These are phyloP conservation scores for Ophiosphaerella narmari DNA, from an alignment of 2,329 filamentous ascomycete species.

Conservation along the genomic window DNA sequence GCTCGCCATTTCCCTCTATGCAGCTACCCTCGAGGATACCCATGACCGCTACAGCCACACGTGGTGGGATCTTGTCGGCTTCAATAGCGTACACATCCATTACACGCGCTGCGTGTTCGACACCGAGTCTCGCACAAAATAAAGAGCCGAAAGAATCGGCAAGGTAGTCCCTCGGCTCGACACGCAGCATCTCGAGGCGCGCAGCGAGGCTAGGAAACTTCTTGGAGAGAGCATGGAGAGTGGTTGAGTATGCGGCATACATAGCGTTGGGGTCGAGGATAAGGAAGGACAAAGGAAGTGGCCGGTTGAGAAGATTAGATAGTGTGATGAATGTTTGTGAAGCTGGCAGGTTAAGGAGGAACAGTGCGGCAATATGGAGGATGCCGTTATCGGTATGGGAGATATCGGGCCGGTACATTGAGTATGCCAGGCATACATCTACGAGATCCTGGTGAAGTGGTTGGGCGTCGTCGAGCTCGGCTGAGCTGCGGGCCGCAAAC, in stretches of 20 bases:
- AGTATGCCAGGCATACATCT: conserved; percentile 77
- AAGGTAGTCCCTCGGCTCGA: conserved; percentile 58
- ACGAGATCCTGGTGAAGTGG: conserved; percentile 71
- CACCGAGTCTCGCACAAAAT: conserved; percentile 64
- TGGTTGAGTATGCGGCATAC: conserved; percentile 68
- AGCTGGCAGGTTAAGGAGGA: conserved; percentile 72
- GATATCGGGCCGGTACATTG: conserved; percentile 81
- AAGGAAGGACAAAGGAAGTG: conserved; percentile 75
- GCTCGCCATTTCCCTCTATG: conserved; percentile 40
- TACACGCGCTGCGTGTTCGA: conserved; percentile 72
- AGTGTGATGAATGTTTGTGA: conserved; percentile 71
- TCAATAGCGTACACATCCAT: conserved; percentile 88
- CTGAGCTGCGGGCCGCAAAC: conserved; percentile 58
- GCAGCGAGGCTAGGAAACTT: conserved; percentile 68
- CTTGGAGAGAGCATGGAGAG: conserved; percentile 67
- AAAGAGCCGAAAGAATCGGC: conserved; percentile 65
- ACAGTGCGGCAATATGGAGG: conserved; percentile 73
- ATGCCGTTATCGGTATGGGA: conserved; percentile 70
- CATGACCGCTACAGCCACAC: conserved; percentile 72
- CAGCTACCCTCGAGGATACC: conserved; percentile 54
- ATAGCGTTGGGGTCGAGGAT: conserved; percentile 72
- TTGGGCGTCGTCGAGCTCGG: conserved; percentile 51
- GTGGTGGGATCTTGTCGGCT: conserved; percentile 72
- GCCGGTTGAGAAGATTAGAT: conserved; percentile 77
- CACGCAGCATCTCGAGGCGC: conserved; percentile 58